These are phyloP conservation scores for Candida boleticola DNA, from an alignment of 805 yeast genomes.

Conservation along the genomic window DNA sequence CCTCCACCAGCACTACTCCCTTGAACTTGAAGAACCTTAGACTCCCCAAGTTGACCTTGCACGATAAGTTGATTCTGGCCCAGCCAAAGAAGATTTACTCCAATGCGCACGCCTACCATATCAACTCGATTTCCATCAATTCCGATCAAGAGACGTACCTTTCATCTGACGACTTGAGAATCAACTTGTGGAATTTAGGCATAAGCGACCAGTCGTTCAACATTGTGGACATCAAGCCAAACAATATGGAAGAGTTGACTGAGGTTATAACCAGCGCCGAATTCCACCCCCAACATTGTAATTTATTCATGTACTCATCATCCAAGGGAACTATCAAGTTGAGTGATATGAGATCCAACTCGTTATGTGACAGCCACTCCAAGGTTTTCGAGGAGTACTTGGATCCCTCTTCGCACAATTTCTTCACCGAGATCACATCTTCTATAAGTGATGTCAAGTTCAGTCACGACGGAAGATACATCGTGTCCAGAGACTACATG, in stretches of 20 bases:
- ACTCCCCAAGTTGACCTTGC: constrained; percentile 86
- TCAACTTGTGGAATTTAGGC: constrained; percentile 92
- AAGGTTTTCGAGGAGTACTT: constrained; percentile 87
- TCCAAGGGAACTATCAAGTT: constrained; percentile 94
- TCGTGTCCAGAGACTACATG: constrained; percentile 96
- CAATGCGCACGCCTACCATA: constrained; percentile 98
- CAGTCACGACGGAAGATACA: constrained; percentile 87
- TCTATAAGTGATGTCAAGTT: constrained; percentile 93
- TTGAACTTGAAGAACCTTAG: constrained; percentile 47
- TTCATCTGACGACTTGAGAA: constrained; percentile 89
- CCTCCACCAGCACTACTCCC: constrained; percentile 6
- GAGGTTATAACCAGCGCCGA: constrained; percentile 97
- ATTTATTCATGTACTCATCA: constrained; percentile 90
- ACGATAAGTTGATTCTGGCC: constrained; percentile 93
- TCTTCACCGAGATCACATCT: constrained; percentile 95
- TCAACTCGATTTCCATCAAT: constrained; percentile 91
- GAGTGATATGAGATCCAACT: constrained; percentile 94
- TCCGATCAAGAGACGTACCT: constrained; percentile 95
- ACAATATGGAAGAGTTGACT: constrained; percentile 97
- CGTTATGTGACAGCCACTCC: constrained; percentile 88
- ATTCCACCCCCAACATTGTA: constrained; percentile 91
- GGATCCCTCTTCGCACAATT: constrained; percentile 90
- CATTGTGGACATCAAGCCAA: constrained; percentile 96
- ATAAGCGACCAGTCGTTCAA: constrained; percentile 94
- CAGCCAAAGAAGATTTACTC: constrained; percentile 88